Evolutionary conservation across 1,139 yeast genomes (phyloP), one percentile per base, ranked within the genome.

Genomic region (Lodderomyces metapsilosis): DNA sequence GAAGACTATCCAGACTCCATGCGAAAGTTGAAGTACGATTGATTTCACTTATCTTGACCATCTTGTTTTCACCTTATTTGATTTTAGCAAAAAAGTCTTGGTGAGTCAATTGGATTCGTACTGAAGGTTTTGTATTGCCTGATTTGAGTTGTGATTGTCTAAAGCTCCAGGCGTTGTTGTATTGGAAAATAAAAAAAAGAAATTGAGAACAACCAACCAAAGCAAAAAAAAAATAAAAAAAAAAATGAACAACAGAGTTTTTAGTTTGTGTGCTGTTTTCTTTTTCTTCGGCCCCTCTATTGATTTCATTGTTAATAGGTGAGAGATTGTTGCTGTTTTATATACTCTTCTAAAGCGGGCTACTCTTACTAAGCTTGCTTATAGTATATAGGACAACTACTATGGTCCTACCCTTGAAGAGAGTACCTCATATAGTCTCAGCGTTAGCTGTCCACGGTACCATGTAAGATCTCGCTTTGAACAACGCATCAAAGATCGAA

Each of bases 21-120:
- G 98, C 95, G 66, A 92, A 88, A 28, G 96, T 84, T 38, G 97
- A 89, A 13, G 97, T 88, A 52, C 91, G 78, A 50, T 80, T 75
- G 56, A 88, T 82, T 64, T 89, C 96, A 62, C 81, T 80, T 54
- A 92, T 75, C 66, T 88, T 88, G 53, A 88, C 94, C 95, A 86
- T 86, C n/a, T 13, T 45, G 11, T 34, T 31, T 25, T 16, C 11
- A 34, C 36, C 24, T 25, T 17, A 8, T 8, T 15, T 15, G 6
- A 6, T 16, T 13, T 10, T 25, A 5, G n/a, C 11, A 11, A 8
- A 5, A 15, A 15, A 5, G 12, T 7, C 4, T 15, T 16, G 32
- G 18, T 13, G 32, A 15, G n/a, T 25, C 32, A 28, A 28, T 28
- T 28, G 32, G 32, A 11, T 15, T 28, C 18, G 18, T 28, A 8